These are phyloP conservation scores for Phytophthora meadii DNA, from an alignment of 352 stramenopile species.

Conservation along the genomic window DNA sequence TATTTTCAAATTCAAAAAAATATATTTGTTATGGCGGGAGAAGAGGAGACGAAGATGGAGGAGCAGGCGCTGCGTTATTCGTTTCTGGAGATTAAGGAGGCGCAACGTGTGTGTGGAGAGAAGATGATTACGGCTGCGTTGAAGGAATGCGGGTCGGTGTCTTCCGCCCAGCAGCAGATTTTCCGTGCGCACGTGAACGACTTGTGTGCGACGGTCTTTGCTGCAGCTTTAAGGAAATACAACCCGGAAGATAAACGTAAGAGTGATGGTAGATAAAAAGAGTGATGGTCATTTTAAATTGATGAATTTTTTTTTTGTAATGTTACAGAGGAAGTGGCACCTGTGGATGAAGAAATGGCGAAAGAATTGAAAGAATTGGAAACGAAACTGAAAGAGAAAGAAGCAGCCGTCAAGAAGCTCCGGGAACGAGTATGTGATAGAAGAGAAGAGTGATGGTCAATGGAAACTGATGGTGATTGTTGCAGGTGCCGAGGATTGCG, in stretches of 20 bases:
- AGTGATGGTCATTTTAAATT: background rate
- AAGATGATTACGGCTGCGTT: slow-evolving; percentile 61
- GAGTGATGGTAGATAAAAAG: slow-evolving; percentile 4
- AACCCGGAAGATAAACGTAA: slow-evolving; percentile 69
- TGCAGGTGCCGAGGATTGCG: slow-evolving; percentile 59
- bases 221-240: slow-evolving; percentile 70
- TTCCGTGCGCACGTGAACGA: slow-evolving; percentile 81
- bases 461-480: background rate
- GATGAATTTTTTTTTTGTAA: background rate
- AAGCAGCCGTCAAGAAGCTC: slow-evolving; percentile 60
- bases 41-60: slow-evolving; percentile 10
- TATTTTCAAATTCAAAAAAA: slow-evolving; percentile 1
- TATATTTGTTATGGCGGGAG: slow-evolving; percentile 25
- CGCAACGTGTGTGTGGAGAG: slow-evolving; percentile 67
- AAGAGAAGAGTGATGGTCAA: background rate
- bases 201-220: slow-evolving; percentile 78
- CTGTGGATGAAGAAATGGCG: slow-evolving; percentile 52
- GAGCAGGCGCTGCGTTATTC: slow-evolving; percentile 52
- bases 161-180: slow-evolving; percentile 71
- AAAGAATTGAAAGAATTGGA: slow-evolving; percentile 60
- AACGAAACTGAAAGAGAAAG: slow-evolving; percentile 59
- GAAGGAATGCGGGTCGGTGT: slow-evolving; percentile 56
- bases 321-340: slow-evolving; percentile 65
- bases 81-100: slow-evolving; percentile 81
- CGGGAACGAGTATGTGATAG: slow-evolving; percentile 47